Percentiles rank a stretch among this genome's conserved stretches.
phyloP scores from a whole-genome alignment of 345 rosid genomes.

The Turnera subulata region DNA sequence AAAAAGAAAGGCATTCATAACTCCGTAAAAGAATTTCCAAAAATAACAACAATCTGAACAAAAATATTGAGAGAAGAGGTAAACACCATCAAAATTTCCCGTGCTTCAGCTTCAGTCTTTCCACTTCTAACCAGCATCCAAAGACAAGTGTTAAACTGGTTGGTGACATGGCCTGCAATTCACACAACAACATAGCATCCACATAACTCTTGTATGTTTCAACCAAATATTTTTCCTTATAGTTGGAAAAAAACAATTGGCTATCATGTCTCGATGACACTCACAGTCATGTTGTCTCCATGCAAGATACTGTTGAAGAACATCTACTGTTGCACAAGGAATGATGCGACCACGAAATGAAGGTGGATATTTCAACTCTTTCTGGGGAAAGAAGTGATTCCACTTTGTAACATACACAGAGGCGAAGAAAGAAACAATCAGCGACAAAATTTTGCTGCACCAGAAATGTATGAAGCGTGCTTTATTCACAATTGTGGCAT shows the following conservation, averaged over 20 bases:
- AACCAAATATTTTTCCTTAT: no score
- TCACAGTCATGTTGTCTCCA: constrained; percentile 93
- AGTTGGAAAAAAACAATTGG: neutral
- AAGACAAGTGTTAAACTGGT: constrained; percentile 67
- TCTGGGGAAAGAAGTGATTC: constrained; percentile 61
- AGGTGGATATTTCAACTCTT: constrained; percentile 54
- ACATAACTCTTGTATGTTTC: no score
- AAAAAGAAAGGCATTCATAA: neutral
- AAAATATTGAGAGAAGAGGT: neutral
- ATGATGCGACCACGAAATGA: constrained; percentile 56
- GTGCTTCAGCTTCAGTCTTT: constrained; percentile 53
- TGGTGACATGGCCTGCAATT: constrained; percentile 59
- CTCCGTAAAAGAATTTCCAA: neutral
- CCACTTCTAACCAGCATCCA: constrained; percentile 72
- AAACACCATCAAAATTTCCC: neutral
- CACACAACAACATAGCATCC: no score
- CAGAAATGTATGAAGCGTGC: constrained; percentile 7
- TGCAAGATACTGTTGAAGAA: constrained; percentile 73
- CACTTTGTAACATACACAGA: constrained; percentile 64
- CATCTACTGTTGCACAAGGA: constrained; percentile 64
- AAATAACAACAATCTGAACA: neutral
- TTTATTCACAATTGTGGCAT: no score
- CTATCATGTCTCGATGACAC: constrained; percentile 11
- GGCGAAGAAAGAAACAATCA: constrained; percentile 66
- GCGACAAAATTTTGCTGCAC: constrained; percentile 77